A percentile compares a stretch with the other conserved stretches of the same genome.
phyloP scores from a whole-genome alignment of 2,329 filamentous ascomycete species.

The Diaporthe destruens region DNA sequence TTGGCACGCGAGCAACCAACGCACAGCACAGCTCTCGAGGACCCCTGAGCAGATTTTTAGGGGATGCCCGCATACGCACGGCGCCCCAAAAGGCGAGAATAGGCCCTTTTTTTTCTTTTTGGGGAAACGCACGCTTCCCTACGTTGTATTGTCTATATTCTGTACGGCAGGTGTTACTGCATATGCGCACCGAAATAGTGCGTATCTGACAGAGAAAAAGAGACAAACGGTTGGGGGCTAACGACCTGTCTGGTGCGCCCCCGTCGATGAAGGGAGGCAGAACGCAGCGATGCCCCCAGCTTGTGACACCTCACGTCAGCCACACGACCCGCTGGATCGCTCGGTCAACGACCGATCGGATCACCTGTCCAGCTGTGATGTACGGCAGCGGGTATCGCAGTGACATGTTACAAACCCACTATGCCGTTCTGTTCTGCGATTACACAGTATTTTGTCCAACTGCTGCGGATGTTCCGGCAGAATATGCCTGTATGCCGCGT shows the following conservation, averaged over 20 bases:
- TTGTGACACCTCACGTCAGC: slow-evolving; percentile 31
- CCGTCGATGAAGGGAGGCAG: background rate
- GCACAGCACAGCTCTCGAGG: slow-evolving; percentile 20
- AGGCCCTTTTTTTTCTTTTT: background rate
- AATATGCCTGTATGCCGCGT: background rate
- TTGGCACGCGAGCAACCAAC: background rate
- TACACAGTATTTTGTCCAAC: too few relatives aligned
- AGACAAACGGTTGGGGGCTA: slow-evolving; percentile 2
- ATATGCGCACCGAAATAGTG: slow-evolving; percentile 24
- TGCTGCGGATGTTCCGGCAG: background rate
- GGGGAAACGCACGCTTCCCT: background rate
- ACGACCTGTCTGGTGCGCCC: slow-evolving; percentile 4
- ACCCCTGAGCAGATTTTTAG: slow-evolving; percentile 1
- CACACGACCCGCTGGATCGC: slow-evolving; percentile 20
- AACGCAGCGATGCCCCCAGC: background rate
- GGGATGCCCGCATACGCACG: background rate
- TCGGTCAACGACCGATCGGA: slow-evolving; percentile 26
- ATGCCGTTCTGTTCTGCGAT: background rate
- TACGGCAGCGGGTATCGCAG: background rate
- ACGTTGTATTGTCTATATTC: slow-evolving; percentile 20
- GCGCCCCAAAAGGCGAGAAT: background rate
- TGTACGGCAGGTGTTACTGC: slow-evolving; percentile 21
- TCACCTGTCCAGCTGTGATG: slow-evolving; percentile 7
- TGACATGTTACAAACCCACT: background rate
- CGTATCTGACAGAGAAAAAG: slow-evolving; percentile 5